A percentile compares a stretch with the other conserved stretches of the same genome.
Conservation (phyloP, 164 flowering plant species). For the Santalum album region DNA sequence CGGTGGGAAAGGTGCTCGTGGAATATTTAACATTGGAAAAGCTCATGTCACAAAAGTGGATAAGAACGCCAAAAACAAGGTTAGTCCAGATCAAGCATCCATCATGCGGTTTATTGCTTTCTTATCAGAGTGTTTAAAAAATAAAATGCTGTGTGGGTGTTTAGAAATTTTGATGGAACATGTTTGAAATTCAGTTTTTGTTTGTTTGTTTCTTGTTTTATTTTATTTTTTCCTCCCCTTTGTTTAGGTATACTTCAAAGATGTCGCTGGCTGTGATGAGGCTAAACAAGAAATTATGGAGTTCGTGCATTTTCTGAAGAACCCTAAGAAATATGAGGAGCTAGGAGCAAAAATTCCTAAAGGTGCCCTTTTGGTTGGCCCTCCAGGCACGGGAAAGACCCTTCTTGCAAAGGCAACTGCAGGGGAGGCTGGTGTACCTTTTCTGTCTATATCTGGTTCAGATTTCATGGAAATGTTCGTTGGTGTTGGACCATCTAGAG, state of each 20-base stretch:
- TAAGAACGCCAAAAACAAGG: conserved; percentile 1
- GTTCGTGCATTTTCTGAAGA: not conserved
- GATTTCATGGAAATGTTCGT: conserved; percentile 32
- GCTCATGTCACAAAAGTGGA: not conserved
- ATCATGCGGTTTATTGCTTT: too few species aligned
- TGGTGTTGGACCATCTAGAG: conserved; percentile 27
- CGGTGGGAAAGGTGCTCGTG: not conserved
- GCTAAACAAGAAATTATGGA: conserved; percentile 4
- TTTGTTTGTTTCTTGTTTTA: not conserved
- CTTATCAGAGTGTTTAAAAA: too few species aligned
- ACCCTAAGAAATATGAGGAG: not conserved
- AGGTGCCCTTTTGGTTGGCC: conserved; percentile 28
- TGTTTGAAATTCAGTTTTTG: not conserved
- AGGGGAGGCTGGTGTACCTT: conserved; percentile 24
- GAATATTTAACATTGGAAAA: conserved; percentile 1
- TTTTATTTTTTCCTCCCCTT: too few species aligned
- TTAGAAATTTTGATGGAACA: too few species aligned
- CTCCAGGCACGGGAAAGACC: conserved; percentile 33
- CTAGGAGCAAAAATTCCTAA: conserved; percentile 27
- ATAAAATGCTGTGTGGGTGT: too few species aligned
- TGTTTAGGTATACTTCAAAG: not conserved
- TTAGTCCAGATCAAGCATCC: too few species aligned
- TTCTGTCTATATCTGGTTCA: conserved; percentile 20
- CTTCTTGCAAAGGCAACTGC: conserved; percentile 31
- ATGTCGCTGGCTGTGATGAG: not conserved